These are phyloP conservation scores for Ophiognomonia clavigignenti-juglandacearum DNA, from an alignment of 2,329 filamentous ascomycete species.

Conservation along the genomic window DNA sequence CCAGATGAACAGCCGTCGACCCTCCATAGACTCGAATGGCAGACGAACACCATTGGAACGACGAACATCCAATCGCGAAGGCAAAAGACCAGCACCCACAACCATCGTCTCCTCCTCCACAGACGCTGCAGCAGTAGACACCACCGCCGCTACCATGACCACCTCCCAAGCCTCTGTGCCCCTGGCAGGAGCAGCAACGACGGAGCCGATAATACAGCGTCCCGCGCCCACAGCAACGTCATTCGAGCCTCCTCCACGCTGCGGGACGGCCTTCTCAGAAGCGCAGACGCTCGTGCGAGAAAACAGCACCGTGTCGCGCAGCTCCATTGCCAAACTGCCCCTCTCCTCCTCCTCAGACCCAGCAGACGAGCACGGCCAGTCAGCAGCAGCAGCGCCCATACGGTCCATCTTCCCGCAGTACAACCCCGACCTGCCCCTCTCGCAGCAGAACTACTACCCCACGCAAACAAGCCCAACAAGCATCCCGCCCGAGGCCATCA, in stretches of 20 bases:
- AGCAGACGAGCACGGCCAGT: slow-evolving; percentile 13
- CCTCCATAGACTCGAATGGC: slow-evolving; percentile 22
- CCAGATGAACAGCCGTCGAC: slow-evolving; percentile 27
- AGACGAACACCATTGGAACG: slow-evolving; percentile 30
- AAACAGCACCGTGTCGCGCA: slow-evolving; percentile 45
- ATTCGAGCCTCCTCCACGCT: slow-evolving; percentile 39
- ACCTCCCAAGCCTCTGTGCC: slow-evolving; percentile 8
- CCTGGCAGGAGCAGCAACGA: no score
- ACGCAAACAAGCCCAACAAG: slow-evolving; percentile 59
- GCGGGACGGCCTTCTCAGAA: slow-evolving; percentile 48
- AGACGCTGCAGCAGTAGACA: slow-evolving; percentile 10
- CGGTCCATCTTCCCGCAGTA: slow-evolving; percentile 75
- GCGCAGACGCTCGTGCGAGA: slow-evolving; percentile 44
- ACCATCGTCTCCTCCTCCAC: slow-evolving; percentile 12
- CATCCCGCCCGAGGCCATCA: slow-evolving; percentile 61
- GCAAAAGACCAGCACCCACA: slow-evolving; percentile 22
- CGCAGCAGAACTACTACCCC: slow-evolving; percentile 66
- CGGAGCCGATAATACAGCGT: slow-evolving; percentile 31
- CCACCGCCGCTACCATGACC: background rate
- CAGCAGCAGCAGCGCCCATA: slow-evolving; percentile 35
- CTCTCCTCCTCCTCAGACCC: slow-evolving; percentile 25
- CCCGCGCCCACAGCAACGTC: slow-evolving; percentile 36
- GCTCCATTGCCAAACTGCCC: slow-evolving; percentile 54
- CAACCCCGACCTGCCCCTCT: slow-evolving; percentile 60
- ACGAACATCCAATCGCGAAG: slow-evolving; percentile 29